Evolutionary conservation across 257 asterid genomes (phyloP).

Genomic region (Solanum piurae): DNA sequence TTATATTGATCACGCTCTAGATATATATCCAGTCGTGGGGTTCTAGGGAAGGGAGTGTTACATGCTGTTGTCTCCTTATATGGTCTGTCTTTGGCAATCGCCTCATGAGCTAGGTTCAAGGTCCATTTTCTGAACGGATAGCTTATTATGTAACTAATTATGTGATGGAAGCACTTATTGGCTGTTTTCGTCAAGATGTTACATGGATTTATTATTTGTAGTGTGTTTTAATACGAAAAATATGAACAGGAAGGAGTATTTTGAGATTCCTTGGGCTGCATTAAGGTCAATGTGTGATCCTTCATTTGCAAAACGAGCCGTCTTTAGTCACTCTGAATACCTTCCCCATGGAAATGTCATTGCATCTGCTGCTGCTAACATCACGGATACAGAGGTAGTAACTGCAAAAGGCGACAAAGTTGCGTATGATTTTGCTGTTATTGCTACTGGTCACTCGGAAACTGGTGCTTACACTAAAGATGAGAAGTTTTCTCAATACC

Average conservation of each 20-base stretch:
- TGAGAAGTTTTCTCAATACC: constrained; percentile 2
- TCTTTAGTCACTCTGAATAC: constrained; percentile 7
- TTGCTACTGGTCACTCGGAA: constrained; percentile 5
- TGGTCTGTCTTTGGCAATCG: not conserved
- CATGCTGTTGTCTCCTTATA: not conserved
- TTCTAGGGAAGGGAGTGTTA: not conserved
- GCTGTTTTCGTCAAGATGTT: not conserved
- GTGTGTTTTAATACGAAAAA: not conserved
- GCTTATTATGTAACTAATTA: not conserved
- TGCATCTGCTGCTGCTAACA: constrained; percentile 3
- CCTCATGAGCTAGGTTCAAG: not conserved
- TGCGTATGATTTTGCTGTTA: constrained; percentile 6
- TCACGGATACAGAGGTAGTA: not conserved
- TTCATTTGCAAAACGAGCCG: constrained; percentile 7
- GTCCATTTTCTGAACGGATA: not conserved
- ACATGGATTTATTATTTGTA: not conserved
- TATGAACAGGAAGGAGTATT: constrained; percentile 9
- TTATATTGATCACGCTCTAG: not conserved
- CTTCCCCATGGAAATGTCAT: constrained; percentile 2
- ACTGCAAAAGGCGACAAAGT: not conserved
- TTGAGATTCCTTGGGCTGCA: constrained; percentile 8
- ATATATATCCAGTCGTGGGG: not conserved
- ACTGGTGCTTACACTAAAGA: not conserved
- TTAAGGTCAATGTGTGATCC: constrained; percentile 15
- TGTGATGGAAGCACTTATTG: not conserved